Percentiles rank a stretch among this genome's conserved stretches.
phyloP scores from a whole-genome alignment of 2,329 filamentous ascomycete species.

The Aspergillaceae sp. region DNA sequence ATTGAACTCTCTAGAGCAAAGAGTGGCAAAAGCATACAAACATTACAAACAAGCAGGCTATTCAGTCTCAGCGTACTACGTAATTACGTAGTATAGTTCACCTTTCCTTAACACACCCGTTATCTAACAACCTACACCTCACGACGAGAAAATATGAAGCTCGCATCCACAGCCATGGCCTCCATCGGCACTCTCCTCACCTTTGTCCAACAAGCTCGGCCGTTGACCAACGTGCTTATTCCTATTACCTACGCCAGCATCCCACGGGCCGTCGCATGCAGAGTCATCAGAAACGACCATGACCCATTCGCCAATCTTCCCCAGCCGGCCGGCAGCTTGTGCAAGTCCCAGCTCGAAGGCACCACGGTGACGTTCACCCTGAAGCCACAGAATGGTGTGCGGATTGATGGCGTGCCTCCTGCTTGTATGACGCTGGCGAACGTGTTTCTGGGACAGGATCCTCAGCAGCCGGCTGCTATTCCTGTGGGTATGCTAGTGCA shows the following conservation, averaged over 20 bases:
- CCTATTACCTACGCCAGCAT: not conserved
- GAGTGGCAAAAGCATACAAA: too few relatives aligned
- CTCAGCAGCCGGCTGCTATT: slow-evolving; percentile 1
- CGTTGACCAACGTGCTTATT: slow-evolving; percentile 1
- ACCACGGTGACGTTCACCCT: not conserved
- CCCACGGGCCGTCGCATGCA: not conserved
- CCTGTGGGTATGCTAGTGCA: slow-evolving; percentile 1
- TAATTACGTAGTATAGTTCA: too few relatives aligned
- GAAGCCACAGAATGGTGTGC: not conserved
- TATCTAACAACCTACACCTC: too few relatives aligned
- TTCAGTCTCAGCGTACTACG: too few relatives aligned
- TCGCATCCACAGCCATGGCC: slow-evolving; percentile 1
- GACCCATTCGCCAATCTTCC: slow-evolving; percentile 1
- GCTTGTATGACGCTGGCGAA: slow-evolving; percentile 3
- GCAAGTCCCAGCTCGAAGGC: not conserved
- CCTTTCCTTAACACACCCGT: too few relatives aligned
- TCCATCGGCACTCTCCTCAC: not conserved
- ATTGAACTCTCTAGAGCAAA: too few relatives aligned
- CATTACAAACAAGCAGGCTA: too few relatives aligned
- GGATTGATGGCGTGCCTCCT: not conserved
- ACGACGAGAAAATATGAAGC: not conserved
- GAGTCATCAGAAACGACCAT: not conserved
- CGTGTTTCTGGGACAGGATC: not conserved
- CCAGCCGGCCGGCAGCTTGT: slow-evolving; percentile 1
- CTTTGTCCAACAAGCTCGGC: slow-evolving; percentile 1